Evolutionary conservation across 345 rosid species (phyloP).

Genomic region (Raphanus raphanistrum): DNA sequence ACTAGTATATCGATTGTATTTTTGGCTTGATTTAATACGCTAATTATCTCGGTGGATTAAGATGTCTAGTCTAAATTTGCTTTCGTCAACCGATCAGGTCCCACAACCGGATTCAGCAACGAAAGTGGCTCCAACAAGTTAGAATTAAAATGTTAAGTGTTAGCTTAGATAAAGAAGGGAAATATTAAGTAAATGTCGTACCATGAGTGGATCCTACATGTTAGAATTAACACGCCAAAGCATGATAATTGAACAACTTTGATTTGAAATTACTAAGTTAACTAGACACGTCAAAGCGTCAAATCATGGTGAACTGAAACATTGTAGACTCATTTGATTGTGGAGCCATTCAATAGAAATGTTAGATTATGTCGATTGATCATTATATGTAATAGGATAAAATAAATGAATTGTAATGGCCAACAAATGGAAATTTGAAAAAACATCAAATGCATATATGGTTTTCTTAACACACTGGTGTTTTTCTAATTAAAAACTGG

Average conservation of each 20-base stretch:
- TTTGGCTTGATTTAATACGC: background rate
- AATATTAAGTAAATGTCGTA: background rate
- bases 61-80: constrained; percentile 12
- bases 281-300: constrained; percentile 3
- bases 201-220: background rate
- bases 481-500: background rate
- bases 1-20: background rate
- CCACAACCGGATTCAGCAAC: background rate
- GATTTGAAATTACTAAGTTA: background rate
- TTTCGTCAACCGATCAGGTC: constrained; percentile 17
- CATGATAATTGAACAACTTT: background rate
- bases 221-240: background rate
- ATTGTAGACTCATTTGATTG: background rate
- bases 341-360: background rate
- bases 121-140: constrained; percentile 1
- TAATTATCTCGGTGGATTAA: constrained; percentile 13
- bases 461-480: background rate
- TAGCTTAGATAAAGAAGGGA: background rate
- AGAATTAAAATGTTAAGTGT: background rate
- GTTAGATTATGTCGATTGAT: background rate
- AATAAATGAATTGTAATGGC: background rate
- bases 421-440: background rate
- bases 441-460: background rate
- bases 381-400: background rate
- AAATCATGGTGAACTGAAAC: background rate